phyloP scores from a whole-genome alignment of 495 filamentous ascomycete genomes.

The Neurospora sp. region DNA sequence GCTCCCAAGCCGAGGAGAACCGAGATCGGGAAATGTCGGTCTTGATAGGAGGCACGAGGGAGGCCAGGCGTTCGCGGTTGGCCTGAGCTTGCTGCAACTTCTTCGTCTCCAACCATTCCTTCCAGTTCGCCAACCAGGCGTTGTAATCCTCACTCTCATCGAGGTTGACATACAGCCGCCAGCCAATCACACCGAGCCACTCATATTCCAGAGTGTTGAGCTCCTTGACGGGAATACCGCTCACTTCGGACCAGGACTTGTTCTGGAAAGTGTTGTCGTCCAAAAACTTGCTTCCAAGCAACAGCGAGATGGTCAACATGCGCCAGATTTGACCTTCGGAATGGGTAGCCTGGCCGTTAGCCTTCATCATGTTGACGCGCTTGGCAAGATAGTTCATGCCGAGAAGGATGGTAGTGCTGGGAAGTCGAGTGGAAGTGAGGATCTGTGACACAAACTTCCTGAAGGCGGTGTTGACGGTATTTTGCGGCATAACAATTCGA shows the following conservation, averaged over 20 bases:
- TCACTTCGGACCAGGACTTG: constrained; percentile 97
- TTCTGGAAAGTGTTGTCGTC: constrained; percentile 99
- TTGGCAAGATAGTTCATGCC: constrained; percentile 84
- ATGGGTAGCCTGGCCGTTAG: constrained; percentile 43
- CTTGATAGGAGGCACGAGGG: constrained; percentile 58
- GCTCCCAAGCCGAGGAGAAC: constrained; percentile 39
- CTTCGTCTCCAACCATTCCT: constrained; percentile 61
- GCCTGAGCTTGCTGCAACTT: constrained; percentile 41
- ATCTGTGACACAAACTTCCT: constrained; percentile 94
- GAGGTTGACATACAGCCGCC: constrained; percentile 82
- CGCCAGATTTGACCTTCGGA: constrained; percentile 74
- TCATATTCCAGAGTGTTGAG: constrained; percentile 86
- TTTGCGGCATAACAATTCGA: constrained; percentile 65
- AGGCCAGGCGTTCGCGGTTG: constrained; percentile 39
- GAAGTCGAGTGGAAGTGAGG: constrained; percentile 85
- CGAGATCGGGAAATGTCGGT: constrained; percentile 41
- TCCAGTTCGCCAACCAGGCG: constrained; percentile 78
- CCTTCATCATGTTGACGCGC: constrained; percentile 65
- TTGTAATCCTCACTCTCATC: constrained; percentile 72
- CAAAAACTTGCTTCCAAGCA: constrained; percentile 95
- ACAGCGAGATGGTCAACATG: constrained; percentile 77
- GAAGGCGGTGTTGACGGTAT: constrained; percentile 62
- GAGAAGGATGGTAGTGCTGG: constrained; percentile 88
- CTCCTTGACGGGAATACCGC: constrained; percentile 77
- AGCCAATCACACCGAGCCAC: constrained; percentile 79